Conservation (phyloP, 75 land plant genomes). For the Selaginella moellendorffii region DNA sequence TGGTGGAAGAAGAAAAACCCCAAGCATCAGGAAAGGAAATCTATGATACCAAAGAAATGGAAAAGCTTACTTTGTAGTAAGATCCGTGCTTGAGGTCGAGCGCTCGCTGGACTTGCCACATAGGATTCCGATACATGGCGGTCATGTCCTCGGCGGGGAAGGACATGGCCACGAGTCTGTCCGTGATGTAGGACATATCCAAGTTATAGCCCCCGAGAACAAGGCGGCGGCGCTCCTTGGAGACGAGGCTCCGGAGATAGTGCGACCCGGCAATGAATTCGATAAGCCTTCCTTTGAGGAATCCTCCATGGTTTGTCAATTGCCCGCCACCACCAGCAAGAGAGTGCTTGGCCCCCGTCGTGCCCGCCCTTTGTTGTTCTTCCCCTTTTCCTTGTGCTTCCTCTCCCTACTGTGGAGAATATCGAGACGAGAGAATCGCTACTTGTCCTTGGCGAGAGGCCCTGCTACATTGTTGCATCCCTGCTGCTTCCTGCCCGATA, state of each 20-base stretch:
- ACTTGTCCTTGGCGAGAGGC: neutral
- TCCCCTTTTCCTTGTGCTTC: neutral
- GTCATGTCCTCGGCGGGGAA: slow-evolving; percentile 57
- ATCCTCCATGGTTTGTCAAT: neutral
- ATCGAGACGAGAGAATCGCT: too few relatives aligned
- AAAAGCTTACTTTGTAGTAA: slow-evolving; percentile 37
- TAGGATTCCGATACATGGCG: slow-evolving; percentile 53
- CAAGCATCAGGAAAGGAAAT: neutral
- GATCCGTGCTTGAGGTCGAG: slow-evolving; percentile 39
- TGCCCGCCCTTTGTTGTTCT: neutral
- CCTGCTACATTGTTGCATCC: too few relatives aligned
- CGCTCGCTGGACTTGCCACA: slow-evolving; percentile 59
- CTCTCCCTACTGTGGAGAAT: too few relatives aligned
- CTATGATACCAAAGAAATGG: neutral
- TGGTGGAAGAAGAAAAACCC: slow-evolving; percentile 15
- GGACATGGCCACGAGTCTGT: slow-evolving; percentile 52
- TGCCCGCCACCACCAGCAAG: neutral
- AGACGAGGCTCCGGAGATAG: slow-evolving; percentile 45
- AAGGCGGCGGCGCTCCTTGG: slow-evolving; percentile 49
- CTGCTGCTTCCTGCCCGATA: neutral
- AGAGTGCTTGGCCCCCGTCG: neutral
- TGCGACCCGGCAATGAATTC: neutral
- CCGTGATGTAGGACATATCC: slow-evolving; percentile 64
- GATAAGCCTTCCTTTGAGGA: neutral
- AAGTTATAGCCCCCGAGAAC: slow-evolving; percentile 43